A percentile compares a stretch with the other conserved stretches of the same genome.
phyloP scores from a whole-genome alignment of 805 yeast species.

The Yarrowia keelungensis region DNA sequence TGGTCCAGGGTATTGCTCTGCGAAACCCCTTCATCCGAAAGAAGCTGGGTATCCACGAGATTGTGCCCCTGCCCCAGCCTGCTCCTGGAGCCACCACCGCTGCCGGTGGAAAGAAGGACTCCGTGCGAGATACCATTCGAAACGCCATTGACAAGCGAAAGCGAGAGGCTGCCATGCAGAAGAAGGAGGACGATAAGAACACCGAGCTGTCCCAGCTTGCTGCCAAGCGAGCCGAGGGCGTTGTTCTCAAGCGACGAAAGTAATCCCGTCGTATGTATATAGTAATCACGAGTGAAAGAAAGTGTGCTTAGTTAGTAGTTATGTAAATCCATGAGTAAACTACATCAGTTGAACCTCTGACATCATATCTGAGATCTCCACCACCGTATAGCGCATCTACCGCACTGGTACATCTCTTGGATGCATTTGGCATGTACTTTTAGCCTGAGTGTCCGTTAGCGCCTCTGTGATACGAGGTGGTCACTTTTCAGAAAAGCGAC shows the following conservation, averaged over 20 bases:
- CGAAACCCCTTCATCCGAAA: constrained; percentile 64
- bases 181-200: constrained; percentile 45
- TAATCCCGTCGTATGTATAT: constrained; percentile 25
- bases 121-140: constrained; percentile 45
- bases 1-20: constrained; percentile 72
- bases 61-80: constrained; percentile 69
- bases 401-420: no score
- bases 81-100: constrained; percentile 48
- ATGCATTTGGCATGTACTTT: no score
- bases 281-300: constrained; percentile 6
- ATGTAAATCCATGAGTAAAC: no score
- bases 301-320: no score
- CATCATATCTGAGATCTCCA: no score
- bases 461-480: no score
- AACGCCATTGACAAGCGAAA: constrained; percentile 45
- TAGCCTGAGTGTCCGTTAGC: no score
- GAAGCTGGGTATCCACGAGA: constrained; percentile 53
- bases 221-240: constrained; percentile 36
- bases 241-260: constrained; percentile 37
- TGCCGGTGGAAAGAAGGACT: constrained; percentile 44
- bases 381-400: no score
- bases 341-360: no score
- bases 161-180: constrained; percentile 43
- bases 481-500: no score
- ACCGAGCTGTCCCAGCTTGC: constrained; percentile 46